Evolutionary conservation across 2,329 filamentous ascomycete species (phyloP), one percentile per base, ranked within the genome.

Genomic region (Tolypocladium endophyticum): DNA sequence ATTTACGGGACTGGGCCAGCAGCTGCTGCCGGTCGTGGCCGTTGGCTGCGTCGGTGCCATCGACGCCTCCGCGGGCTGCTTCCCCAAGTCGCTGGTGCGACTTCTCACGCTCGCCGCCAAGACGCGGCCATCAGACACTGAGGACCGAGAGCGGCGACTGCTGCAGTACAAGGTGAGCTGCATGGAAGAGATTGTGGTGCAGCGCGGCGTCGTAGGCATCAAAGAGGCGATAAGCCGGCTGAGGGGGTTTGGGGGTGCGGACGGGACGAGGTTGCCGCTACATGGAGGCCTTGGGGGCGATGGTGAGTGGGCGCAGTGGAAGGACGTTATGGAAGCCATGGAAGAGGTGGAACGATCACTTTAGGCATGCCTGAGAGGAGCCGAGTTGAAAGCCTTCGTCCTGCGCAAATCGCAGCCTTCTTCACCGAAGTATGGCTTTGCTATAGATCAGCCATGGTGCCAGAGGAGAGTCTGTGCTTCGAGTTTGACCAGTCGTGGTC

Each of bases 1-100:
- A 36, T 88, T 83, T 74, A 86, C 83, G 4, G 85, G 86, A 0
- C 77, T 87, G 1, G 86, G 85, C 3, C 85, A 88, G 68, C 86
- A 87, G 68, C 76, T 87, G 3, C 78, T 86, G 2, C 84, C 85
- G 1, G 79, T 83, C 3, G 72, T 86, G 2, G 76, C 81, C 23
- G 77, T 87, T 33, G 84, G 84, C 41, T 81, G 80, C 38, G 80
- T 78, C 2, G 84, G 83, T 20, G 82, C 82, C 36, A 86, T 87
- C 57, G 84, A 87, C 61, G 84, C 82, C 1, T 77, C 84, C 3
- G 83, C 84, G 0, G 82, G 80, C 2, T 80, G 87, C 72, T 88
- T 85, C 70, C 86, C 86, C 20, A 82, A 82, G 67, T 79, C 82
- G 0, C 77, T 88, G 0, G 81, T 85, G 41, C 73, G 77, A 25